These are phyloP conservation scores for Tagetes patula DNA, from an alignment of 129 eudicot species.

Conservation along the genomic window DNA sequence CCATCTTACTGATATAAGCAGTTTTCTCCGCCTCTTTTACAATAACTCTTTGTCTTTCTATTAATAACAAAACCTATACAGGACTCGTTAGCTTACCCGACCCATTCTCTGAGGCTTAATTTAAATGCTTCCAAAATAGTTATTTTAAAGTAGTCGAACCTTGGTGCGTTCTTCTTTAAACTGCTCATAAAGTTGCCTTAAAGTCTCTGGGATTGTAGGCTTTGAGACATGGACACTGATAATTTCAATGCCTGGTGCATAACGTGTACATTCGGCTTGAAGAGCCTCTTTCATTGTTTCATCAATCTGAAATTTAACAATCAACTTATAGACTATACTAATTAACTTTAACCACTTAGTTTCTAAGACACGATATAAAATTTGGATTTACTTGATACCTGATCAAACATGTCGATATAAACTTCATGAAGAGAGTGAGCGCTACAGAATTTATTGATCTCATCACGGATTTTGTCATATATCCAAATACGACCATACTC, in stretches of 20 bases:
- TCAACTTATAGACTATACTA: too few species aligned
- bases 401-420: constrained; percentile 97
- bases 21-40: constrained; percentile 94
- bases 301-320: constrained; percentile 62
- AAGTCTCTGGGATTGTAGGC: constrained; percentile 77
- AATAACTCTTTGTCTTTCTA: constrained; percentile 83
- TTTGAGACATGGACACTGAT: constrained; percentile 95
- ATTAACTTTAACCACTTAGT: neutral
- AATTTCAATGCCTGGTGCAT: constrained; percentile 96
- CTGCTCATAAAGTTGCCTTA: constrained; percentile 76
- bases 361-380: neutral
- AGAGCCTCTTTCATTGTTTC: constrained; percentile 97
- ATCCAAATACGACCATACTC: constrained; percentile 94
- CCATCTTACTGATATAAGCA: constrained; percentile 82
- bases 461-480: constrained; percentile 94
- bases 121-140: neutral
- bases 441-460: constrained; percentile 96
- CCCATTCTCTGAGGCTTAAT: too few species aligned
- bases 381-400: constrained; percentile 47
- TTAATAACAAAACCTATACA: constrained; percentile 66
- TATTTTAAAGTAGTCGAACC: constrained; percentile 40
- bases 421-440: constrained; percentile 94
- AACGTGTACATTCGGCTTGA: constrained; percentile 97
- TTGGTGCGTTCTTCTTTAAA: constrained; percentile 98
- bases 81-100: too few species aligned